Evolutionary conservation across 331 rosid genomes (phyloP), one percentile per base, ranked within the genome.

Genomic region (Pyracantha coccinea): DNA sequence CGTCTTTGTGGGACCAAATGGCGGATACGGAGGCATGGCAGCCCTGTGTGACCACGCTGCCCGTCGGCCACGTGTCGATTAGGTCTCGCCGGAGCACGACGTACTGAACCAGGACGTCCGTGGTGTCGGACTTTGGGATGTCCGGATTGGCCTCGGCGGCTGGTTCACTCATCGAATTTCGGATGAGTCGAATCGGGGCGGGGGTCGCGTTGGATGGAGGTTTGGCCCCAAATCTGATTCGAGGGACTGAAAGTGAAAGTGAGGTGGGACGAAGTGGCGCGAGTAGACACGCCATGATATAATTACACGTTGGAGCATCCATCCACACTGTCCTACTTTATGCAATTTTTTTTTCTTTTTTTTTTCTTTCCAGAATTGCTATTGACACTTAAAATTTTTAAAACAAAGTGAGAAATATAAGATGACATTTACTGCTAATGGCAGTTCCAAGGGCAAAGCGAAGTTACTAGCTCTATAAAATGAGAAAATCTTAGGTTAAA

Each of bases 21-120:
- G 93, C 98, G 14, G 91, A 78, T n/a, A 90, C 97, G 72, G 98
- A 89, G 81, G 97, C 98, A 77, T 90, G 98, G 77, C 97, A 93
- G 45, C 96, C 95, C 83, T 89, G 97, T 14, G 98, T 86, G 11
- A 93, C 93, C 57, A 90, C 86, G 76, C 97, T 90, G 3, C 98
- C 98, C 2, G 88, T 85, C 41, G 95, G 95, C 98, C 97, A 93
- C 44, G 84, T 52, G 70, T 93, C 97, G 60, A 89, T 93, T 19
- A 93, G 89, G 79, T 93, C 98, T 57, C 97, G 90, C 77, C 97
- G 92, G 81, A 93, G 96, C 83, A 93, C 96, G 82, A 90, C 91
- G 80, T 93, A 91, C 90, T 91, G 98, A 44, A 91, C 85, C 53
- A 88, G 66, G 38, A 82, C 91, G 35, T 90, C 91, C 25, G 15